Evolutionary conservation across 306 rosid species (phyloP).

Genomic region (Alnus glutinosa): DNA sequence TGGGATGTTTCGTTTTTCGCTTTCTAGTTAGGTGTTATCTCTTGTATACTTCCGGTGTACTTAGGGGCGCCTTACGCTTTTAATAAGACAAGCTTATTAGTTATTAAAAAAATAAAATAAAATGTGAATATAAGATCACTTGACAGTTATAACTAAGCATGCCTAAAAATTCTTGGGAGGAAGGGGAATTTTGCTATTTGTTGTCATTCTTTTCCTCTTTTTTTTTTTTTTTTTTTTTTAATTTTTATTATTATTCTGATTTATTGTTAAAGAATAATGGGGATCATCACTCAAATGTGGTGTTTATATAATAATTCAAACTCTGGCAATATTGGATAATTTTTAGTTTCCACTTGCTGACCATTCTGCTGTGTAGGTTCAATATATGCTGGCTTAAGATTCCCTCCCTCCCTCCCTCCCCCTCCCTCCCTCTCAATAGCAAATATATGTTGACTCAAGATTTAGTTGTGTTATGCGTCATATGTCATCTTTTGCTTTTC

Average conservation of each 20-base stretch:
- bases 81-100: too few relatives aligned
- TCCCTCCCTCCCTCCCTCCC: too few relatives aligned
- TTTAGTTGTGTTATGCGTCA: background rate
- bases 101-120: background rate
- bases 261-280: background rate
- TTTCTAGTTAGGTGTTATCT: too few relatives aligned
- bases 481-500: conserved; percentile 10
- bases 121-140: background rate
- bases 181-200: background rate
- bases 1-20: too few relatives aligned
- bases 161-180: background rate
- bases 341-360: background rate
- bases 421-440: background rate
- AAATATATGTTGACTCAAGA: conserved; percentile 1
- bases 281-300: background rate
- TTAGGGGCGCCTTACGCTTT: too few relatives aligned
- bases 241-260: background rate
- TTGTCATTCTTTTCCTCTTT: background rate
- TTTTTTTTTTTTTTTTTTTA: background rate
- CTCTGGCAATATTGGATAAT: background rate
- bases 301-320: background rate
- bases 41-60: too few relatives aligned
- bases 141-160: background rate
- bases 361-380: background rate
- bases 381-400: background rate